A percentile compares a stretch with the other conserved stretches of the same genome.
These are phyloP conservation scores for Styphnolobium japonicum DNA, from an alignment of 306 rosid genomes.

Conservation along the genomic window DNA sequence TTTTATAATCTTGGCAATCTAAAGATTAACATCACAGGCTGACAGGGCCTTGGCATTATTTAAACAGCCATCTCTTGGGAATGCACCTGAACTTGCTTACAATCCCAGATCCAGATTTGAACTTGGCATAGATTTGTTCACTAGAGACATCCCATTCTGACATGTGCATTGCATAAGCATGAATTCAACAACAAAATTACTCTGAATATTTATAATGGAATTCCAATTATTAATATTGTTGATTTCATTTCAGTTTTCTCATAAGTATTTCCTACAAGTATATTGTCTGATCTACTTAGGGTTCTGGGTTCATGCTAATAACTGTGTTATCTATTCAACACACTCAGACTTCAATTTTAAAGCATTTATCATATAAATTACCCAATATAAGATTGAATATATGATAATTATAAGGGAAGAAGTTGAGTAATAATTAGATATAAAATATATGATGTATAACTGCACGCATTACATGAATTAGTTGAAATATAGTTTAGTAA, in stretches of 20 bases:
- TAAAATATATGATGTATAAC: too few species aligned
- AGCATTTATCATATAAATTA: not conserved
- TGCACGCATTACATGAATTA: too few species aligned
- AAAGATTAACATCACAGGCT: constrained; percentile 15
- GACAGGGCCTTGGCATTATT: constrained; percentile 8
- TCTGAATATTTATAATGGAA: not conserved
- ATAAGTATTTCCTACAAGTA: not conserved
- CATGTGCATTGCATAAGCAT: not conserved
- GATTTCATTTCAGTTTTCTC: not conserved
- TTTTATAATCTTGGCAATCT: not conserved
- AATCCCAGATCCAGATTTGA: not conserved
- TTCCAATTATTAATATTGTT: not conserved
- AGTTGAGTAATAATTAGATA: not conserved
- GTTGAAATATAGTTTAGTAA: too few species aligned
- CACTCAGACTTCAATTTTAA: not conserved
- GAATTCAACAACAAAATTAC: not conserved
- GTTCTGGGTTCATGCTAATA: not conserved
- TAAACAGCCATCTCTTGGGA: constrained; percentile 11
- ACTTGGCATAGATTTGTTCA: constrained; percentile 26
- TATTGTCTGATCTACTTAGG: not conserved
- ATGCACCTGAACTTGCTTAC: constrained; percentile 21
- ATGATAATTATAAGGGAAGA: not conserved
- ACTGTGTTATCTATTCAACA: not conserved
- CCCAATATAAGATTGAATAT: not conserved
- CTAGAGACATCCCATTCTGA: not conserved